Base-by-base conservation (phyloP, 768 basidiomycete species). In the Suillus spraguei region DNA sequence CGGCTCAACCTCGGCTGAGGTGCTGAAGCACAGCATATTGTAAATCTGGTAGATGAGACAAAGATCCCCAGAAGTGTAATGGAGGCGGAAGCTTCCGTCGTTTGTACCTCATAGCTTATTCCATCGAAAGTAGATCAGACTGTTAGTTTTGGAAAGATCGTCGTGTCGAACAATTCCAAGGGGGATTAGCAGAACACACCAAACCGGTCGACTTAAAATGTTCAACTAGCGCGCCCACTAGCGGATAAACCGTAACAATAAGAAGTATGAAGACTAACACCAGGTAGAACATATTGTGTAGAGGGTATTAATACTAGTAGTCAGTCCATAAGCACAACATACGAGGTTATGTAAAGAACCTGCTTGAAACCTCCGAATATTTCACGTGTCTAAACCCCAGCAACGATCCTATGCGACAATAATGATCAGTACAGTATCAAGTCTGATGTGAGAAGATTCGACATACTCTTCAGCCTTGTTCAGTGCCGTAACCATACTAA, bases 401-500 rank as follows among this genome's bases (percentile, higher is more conserved):
- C 87, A 36, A 87, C 87, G 63, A 87, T 87, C 80, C 86, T 87
- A 52, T 38, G 16, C 44, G 38, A 55, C 17, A 49, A 36, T 22
- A 32, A 59, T 35, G 16, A 42, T 73, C 60, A 74, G 63, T 60
- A 33, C n/a, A 58, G 46, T 50, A 28, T 54, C 61, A 47, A 56
- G 22, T 38, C 50, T n/a, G 38, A 28, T 59, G 46, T 41, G 46
- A 39, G 53, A 63, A 59, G 55, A 63, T 55, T 42, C 11, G 44
- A 52, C 50, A 38, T 39, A 94, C 92, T 95, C 93, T 78, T 99
- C 97, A 14, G 96, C 96, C 82, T 97, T 95, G 77, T 96, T 96
- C 64, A 99, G 84, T 32, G 97, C 97, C 49, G 87, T 82, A 60
- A 99, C 88, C 95, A 98, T 97, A 70, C 87, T 83, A 68, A 92